Conservation (phyloP, 257 asterid species). For the Solanum ossicruentum region DNA sequence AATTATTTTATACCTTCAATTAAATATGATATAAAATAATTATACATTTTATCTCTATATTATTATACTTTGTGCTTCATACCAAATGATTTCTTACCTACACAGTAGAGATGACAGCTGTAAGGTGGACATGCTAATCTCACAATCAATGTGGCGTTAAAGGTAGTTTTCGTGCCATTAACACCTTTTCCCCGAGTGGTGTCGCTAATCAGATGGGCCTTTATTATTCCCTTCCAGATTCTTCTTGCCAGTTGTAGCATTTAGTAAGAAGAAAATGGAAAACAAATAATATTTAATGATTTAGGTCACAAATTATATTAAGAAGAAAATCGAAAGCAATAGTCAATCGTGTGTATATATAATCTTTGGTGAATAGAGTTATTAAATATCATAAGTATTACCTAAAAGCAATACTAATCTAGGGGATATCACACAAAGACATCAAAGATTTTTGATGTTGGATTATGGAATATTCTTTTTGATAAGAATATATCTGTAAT, state of each 20-base stretch:
- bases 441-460: no score
- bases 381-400: neutral
- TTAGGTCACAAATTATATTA: neutral
- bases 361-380: neutral
- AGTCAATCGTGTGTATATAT: no score
- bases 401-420: no score
- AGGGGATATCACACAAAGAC: no score
- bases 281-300: neutral
- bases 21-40: no score
- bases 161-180: neutral
- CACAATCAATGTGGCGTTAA: neutral
- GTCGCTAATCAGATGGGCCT: neutral
- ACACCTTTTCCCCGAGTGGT: neutral
- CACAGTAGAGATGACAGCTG: neutral
- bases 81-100: neutral
- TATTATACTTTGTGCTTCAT: no score
- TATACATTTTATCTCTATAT: no score
- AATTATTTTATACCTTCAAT: no score
- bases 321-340: no score
- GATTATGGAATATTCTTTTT: no score
- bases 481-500: no score
- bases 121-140: neutral
- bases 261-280: neutral
- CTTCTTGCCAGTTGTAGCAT: neutral
- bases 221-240: neutral